These are phyloP conservation scores for Talaromyces islandicus DNA, from an alignment of 2,329 filamentous ascomycete genomes.

Conservation along the genomic window DNA sequence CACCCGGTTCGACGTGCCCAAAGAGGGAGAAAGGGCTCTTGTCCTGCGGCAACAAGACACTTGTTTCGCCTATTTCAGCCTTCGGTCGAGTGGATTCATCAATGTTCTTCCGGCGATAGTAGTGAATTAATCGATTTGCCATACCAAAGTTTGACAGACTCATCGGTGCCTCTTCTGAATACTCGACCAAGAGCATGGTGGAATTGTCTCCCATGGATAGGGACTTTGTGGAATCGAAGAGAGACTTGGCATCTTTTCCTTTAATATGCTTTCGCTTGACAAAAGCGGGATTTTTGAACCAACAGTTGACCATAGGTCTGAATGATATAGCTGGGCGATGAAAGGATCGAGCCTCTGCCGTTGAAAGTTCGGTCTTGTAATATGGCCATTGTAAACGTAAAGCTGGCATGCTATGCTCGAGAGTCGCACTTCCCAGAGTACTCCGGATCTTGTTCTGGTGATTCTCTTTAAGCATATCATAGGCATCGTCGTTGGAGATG, in stretches of 20 bases:
- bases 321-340: conserved; percentile 76
- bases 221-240: conserved; percentile 75
- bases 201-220: conserved; percentile 86
- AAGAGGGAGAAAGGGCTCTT: conserved; percentile 95
- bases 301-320: conserved; percentile 62
- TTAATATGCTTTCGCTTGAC: conserved; percentile 79
- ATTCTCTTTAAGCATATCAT: conserved; percentile 93
- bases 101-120: conserved; percentile 78
- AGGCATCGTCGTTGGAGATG: conserved; percentile 91
- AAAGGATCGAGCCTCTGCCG: conserved; percentile 70
- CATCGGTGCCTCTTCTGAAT: conserved; percentile 87
- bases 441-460: conserved; percentile 94
- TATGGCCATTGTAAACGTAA: conserved; percentile 91
- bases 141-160: conserved; percentile 96
- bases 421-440: conserved; percentile 81
- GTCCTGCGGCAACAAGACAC: conserved; percentile 84
- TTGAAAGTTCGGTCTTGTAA: conserved; percentile 78
- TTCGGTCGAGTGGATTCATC: conserved; percentile 74
- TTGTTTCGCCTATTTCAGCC: conserved; percentile 78
- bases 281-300: conserved; percentile 65
- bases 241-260: conserved; percentile 68
- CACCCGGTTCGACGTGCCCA: conserved; percentile 83
- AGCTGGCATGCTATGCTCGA: conserved; percentile 91
- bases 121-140: conserved; percentile 94
- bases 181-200: conserved; percentile 81